Base-by-base conservation (phyloP, 2,329 filamentous ascomycete species). In the Calonectria multiphialidica region DNA sequence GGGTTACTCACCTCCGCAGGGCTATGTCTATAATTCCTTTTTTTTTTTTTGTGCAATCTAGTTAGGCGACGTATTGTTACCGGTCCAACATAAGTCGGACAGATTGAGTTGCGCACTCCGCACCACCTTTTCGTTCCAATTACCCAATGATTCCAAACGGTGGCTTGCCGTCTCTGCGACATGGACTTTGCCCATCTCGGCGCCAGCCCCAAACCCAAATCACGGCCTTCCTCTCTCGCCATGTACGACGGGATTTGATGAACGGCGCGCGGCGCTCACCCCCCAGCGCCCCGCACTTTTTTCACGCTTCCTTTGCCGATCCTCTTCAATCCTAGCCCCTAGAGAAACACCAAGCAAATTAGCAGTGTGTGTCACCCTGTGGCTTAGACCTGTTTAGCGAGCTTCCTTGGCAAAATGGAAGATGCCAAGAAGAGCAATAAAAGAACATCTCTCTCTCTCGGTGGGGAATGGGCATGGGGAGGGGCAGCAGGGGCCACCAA, bases 101-200 rank as follows among this genome's bases (percentile, higher is more conserved):
- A 44, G 63, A 28, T 66, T 28, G 63, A 66, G 63, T 66, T 53
- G 63, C 47, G 49, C 55, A 42, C 45, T 66, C 47, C 37, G 25
- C 63, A 55, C 45, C 55, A 42, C 65, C 65, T 50, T 21, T n/a
- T 21, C 44, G 12, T 10, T 23, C 55, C 35, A 35, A 35, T 21
- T 25, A n/a, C 35, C 50, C 45, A 53, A 57, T 57, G 64, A 66
- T 59, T 68, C 16, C 53, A 61, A 68, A 66, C 63, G 45, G 66
- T 68, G 66, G 66, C 66, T 53, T 42, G 37, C 37, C 23, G 25
- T 28, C 55, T 28, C n/a, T 28, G 44, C 55, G 44, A 62, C 66
- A 62, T 57, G 62, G 50, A 28, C 25, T 66, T 40, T 49, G 37
- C 55, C 55, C 35, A 61, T 40, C 55, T 18, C 10, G 55, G 37